Base-by-base conservation (phyloP, 768 basidiomycete genomes). In the Termitomyces eurrhizus region DNA sequence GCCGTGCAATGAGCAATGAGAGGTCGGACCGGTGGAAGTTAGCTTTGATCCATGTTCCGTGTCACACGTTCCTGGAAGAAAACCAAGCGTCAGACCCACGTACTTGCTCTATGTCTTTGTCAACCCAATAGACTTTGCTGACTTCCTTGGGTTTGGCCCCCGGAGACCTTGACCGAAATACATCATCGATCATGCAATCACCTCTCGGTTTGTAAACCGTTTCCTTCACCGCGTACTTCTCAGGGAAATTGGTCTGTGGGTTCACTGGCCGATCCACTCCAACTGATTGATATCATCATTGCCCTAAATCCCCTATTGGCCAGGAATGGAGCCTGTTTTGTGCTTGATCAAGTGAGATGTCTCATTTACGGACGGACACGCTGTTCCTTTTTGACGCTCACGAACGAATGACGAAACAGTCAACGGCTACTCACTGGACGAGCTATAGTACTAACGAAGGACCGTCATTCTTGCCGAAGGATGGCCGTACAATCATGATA, bases 401-500 rank as follows among this genome's bases (percentile, higher is more conserved):
- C 50, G 12, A 26, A 46, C 41, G n/a, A 45, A 59, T 52, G 12
- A 48, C 14, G 26, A 9, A 49, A n/a, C 21, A 45, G 32, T 21
- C 33, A 39, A 50, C 35, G 45, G 32, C 46, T 8, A 8, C 44
- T 35, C 53, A 60, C 48, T 60, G 59, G 59, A 55, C 53, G 1
- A 48, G 45, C 9, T 55, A 60, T 32, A 55, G 50, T 21, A 35
- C 59, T 49, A 21, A 41, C 32, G 53, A 54, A 55, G 59, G 59
- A 45, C 59, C 53, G n/a, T 60, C 59, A 24, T 60, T 48, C 21
- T 55, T 60, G 36, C 46, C 59, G 11, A 53, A 55, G 39, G 59
- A 60, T 55, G 53, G 59, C 1, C 53, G 59, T 18, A 60, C 59
- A 7, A 46, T 60, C 12, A 60, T 60, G 59, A 49, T 63, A 24